Evolutionary conservation across 495 filamentous ascomycete genomes (phyloP), one percentile per base, ranked within the genome.

Genomic region (Penicillium coprophilum): DNA sequence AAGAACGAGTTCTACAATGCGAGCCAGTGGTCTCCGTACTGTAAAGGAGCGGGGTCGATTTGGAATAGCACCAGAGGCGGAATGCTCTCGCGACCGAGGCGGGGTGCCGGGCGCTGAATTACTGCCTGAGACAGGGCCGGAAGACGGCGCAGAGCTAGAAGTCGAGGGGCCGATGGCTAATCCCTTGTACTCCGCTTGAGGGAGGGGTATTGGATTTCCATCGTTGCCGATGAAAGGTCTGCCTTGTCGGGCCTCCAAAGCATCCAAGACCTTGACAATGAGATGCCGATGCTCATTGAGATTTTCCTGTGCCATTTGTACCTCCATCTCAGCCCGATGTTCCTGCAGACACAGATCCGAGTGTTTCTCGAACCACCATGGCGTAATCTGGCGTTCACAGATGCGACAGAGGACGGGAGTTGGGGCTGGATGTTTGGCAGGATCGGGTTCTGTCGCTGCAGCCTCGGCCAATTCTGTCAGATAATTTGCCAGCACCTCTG

Each of bases 321-420:
- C 92, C 55, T 97, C 93, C 87, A 96, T 93, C 69, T 98, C 94
- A 1, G 95, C 93, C 44, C 88, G 85, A 69, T 98, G 94, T 68
- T 98, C 94, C 68, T 97, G 91, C 50, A 96, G 77, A 67, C 94
- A 98, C 10, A 97, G 81, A 59, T 98, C 94, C 0, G 94, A 96
- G 66, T 98, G 94, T 71, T 97, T 97, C 71, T 97, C 92, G 63
- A 98, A 98, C 95, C 94, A 97, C 94, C 94, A 98, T 15, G 94
- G 91, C n/a, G 89, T 89, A 40, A 98, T 96, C 58, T 96, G 90
- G 44, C 95, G 90, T 67, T 98, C 94, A 65, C 94, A 98, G 57
- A 98, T 97, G 36, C 94, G 90, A 71, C 94, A 98, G 24, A 98
- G 82, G 9, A 97, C 87, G 1, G 92, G 91, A 6, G 85, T 83